Base-by-base conservation (phyloP, 805 yeast species). In the Hanseniaspora meyeri region DNA sequence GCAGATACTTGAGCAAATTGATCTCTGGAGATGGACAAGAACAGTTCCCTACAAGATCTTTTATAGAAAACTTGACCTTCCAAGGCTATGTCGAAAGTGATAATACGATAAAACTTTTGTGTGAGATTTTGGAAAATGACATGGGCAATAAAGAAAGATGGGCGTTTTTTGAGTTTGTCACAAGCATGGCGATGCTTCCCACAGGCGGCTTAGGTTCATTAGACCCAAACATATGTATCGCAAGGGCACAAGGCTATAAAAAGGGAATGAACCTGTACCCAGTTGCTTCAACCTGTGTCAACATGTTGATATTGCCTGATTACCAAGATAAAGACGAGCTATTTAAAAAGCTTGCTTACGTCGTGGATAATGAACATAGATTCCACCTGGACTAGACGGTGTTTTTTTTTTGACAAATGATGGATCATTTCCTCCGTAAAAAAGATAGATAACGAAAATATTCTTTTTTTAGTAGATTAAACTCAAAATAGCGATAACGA, bases 241-340 rank as follows among this genome's bases (percentile, higher is more conserved):
- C 87, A 40, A 45, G 38, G 24, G 17, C 47, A 11, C 17, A 46
- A 17, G 48, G 19, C 16, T 38, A 27, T 38, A 17, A 7, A 1
- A 81, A 81, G 60, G 76, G 83, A 0, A 56, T 65, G 10, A 74
- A 73, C 1, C 71, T 95, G 34, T 71, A 93, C 42, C 98, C 98
- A 0, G 87, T 97, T 0, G 85, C 97, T 0, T 81, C 96, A 0
- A 93, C 98, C 0, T 93, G 98, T 73, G 87, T 89, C 34, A 93
- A 93, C 65, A 69, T 93, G 57, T 72, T 93, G 59, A 89, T 85
- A 64, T 68, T 93, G 31, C 98, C 98, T 0, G 85, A 89, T 65
- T 93, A 93, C 67, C 70, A 72, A 60, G 72, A 84, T 61, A 84
- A 81, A 63, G 67, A 73, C 43, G 29, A 76, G 1, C 69, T 93